Percentiles rank a stretch among this genome's conserved stretches.
Conservation (phyloP, 441 rosid species). For the Iberis amara region DNA sequence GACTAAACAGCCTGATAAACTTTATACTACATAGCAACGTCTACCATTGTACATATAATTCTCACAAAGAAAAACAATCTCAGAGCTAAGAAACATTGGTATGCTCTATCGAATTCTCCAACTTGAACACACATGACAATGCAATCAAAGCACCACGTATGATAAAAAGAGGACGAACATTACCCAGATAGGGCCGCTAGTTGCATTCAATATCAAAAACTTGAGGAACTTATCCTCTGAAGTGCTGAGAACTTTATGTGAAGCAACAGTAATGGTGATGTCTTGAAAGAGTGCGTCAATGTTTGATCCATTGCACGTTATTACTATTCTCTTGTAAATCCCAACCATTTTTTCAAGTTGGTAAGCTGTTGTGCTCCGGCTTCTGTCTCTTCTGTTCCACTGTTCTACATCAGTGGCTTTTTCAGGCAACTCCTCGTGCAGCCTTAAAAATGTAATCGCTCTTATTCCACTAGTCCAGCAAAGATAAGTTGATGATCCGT, state of each 20-base stretch:
- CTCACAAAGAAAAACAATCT: background rate
- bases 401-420: constrained; percentile 37
- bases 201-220: constrained; percentile 46
- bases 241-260: constrained; percentile 42
- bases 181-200: constrained; percentile 56
- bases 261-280: constrained; percentile 39
- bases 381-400: constrained; percentile 34
- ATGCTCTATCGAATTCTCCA: background rate
- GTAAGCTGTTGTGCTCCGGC: constrained; percentile 34
- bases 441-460: constrained; percentile 64
- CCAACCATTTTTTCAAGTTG: constrained; percentile 55
- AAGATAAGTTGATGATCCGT: constrained; percentile 71
- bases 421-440: constrained; percentile 49
- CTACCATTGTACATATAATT: too few species aligned
- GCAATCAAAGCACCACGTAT: background rate
- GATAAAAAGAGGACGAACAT: constrained; percentile 11
- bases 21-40: too few species aligned
- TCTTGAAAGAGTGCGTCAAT: constrained; percentile 55
- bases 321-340: constrained; percentile 46
- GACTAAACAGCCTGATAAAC: too few species aligned
- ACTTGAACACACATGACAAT: background rate
- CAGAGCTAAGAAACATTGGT: background rate
- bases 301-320: constrained; percentile 49
- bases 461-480: constrained; percentile 74
- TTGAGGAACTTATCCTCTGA: constrained; percentile 64